phyloP scores from a whole-genome alignment of 106 monocot species.

The Narthecium ossifragum region DNA sequence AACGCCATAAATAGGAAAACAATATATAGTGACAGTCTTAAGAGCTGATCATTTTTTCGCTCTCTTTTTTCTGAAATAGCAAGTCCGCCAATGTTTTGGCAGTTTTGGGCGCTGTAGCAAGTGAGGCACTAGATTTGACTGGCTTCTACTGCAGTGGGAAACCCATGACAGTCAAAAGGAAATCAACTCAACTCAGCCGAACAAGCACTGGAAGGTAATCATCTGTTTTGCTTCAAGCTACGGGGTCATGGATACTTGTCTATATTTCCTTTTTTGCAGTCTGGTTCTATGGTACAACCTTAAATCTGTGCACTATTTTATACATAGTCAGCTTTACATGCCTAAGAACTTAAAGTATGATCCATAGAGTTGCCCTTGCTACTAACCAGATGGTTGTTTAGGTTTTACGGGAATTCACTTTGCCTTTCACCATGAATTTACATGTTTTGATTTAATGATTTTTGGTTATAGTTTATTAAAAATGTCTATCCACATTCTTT shows the following conservation, averaged over 20 bases:
- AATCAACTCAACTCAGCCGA: conserved; percentile 30
- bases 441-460: too few relatives aligned
- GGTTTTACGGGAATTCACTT: too few relatives aligned
- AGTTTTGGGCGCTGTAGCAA: conserved; percentile 85
- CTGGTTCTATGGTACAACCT: too few relatives aligned
- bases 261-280: too few relatives aligned
- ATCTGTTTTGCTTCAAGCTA: neutral
- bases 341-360: neutral
- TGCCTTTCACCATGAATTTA: too few relatives aligned
- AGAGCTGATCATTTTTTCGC: conserved; percentile 5
- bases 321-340: neutral
- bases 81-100: conserved; percentile 97
- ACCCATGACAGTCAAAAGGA: conserved; percentile 35
- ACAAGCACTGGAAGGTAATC: conserved; percentile 49
- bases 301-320: too few relatives aligned
- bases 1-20: too few relatives aligned
- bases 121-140: conserved; percentile 91
- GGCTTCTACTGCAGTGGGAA: conserved; percentile 98
- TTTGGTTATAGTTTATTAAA: too few relatives aligned
- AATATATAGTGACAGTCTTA: neutral
- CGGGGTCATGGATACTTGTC: too few relatives aligned
- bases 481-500: too few relatives aligned
- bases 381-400: too few relatives aligned
- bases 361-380: too few relatives aligned
- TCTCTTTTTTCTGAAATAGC: conserved; percentile 32